These are phyloP conservation scores for Fusarium bulbicola DNA, from an alignment of 2,329 filamentous ascomycete species.

Conservation along the genomic window DNA sequence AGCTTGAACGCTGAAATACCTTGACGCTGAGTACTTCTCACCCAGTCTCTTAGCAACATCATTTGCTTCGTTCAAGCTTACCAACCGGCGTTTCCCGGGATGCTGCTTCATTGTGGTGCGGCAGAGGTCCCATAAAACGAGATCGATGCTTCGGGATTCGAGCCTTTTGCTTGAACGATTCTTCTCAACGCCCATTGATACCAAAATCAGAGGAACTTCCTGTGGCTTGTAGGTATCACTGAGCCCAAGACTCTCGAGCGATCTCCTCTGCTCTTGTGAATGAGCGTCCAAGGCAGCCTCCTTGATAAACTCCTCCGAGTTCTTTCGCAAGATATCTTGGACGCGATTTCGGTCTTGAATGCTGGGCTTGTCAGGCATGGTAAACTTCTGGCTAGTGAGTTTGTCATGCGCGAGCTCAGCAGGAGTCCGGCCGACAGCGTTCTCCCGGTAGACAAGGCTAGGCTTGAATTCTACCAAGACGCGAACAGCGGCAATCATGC, in stretches of 20 bases:
- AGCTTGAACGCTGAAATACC: constrained; percentile 49
- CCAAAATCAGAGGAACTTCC: constrained; percentile 40
- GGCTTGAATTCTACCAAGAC: constrained; percentile 65
- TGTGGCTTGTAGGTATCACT: constrained; percentile 41
- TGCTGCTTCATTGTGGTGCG: constrained; percentile 44
- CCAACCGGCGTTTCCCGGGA: constrained; percentile 57
- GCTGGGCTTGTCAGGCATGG: constrained; percentile 23
- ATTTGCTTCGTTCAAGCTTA: constrained; percentile 65
- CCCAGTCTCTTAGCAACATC: constrained; percentile 66
- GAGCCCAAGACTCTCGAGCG: constrained; percentile 40
- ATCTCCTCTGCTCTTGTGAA: constrained; percentile 29
- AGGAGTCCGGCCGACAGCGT: constrained; percentile 78
- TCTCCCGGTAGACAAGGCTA: constrained; percentile 73
- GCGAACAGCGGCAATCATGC: constrained; percentile 49
- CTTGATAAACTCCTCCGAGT: constrained; percentile 20
- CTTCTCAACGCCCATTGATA: constrained; percentile 40
- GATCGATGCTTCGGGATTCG: constrained; percentile 12
- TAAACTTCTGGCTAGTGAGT: constrained; percentile 54
- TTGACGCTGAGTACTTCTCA: constrained; percentile 55
- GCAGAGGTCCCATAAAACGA: constrained; percentile 49
- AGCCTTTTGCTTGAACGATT: constrained; percentile 9
- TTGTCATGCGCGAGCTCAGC: constrained; percentile 71
- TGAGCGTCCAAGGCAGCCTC: constrained; percentile 18
- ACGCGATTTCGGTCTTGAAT: not conserved
- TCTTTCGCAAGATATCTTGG: not conserved